Base-by-base conservation (phyloP, 1,284 basidiomycete species). In the Naganishia liquefaciens region DNA sequence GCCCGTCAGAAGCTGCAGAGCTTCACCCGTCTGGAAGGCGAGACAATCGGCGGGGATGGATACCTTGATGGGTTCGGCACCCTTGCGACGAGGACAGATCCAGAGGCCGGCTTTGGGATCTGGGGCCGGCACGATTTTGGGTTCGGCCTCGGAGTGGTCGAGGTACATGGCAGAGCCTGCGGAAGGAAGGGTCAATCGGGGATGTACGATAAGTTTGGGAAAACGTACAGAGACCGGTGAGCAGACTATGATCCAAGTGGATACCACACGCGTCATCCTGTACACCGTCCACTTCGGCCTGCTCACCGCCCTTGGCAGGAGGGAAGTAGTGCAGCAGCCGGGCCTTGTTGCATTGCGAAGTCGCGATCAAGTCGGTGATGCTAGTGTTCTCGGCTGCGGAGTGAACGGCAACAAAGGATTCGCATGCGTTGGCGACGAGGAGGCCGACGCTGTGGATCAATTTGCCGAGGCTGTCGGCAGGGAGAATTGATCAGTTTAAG, bases 291-390 rank as follows among this genome's bases (percentile, higher is more conserved):
- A 49, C 58, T 19, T 49, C 23, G 7, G 28, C 44, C 28, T 39
- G 49, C 7, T 44, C 50, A 49, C 33, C 46, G 52, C 58, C 66
- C 13, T 68, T 62, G 11, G 28, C 39, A 43, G 83, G 84, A 9
- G 91, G 89, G 74, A 91, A 96, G 77, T 97, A 97, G 75, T 96
- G 93, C 47, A 97, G 81, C 23, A 97, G 82, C 43, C 93, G 85
- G 9, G 90, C 92, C 78, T 80, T 80, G 69, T 76, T 78, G 50
- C 73, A 75, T 68, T 77, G 76, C 10, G 75, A 76, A 0, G 69
- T 64, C 2, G 68, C 58, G 51, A 80, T 77, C 30, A 82, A 66
- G 5, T 71, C 69, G 43, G 76, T 72, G 23, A 81, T 80, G 17
- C 88, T 87, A 49, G 88, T 71, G 5, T 46, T 40, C n/a, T 21